Evolutionary conservation across 345 rosid genomes (phyloP), one percentile per base, ranked within the genome.

Genomic region (Lepidium didymum): DNA sequence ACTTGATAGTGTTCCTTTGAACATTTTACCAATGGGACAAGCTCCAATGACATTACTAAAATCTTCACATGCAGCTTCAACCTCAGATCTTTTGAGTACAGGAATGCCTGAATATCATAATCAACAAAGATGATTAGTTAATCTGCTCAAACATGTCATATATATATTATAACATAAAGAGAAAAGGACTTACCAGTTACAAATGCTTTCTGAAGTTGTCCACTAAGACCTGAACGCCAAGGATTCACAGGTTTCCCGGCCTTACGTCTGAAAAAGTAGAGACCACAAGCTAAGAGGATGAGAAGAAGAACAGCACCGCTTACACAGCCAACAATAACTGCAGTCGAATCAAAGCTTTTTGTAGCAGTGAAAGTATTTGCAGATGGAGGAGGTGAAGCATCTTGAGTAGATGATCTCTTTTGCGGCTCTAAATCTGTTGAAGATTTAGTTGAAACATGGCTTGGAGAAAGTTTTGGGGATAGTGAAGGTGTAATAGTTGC

Each of bases 151-250:
- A 29, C 33, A 29, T 29, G 33, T 29, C 33, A 29, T 6, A 29
- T 29, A 29, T 29, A 6, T 29, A 29, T 29, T 29, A 1, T 5
- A 29, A 29, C 15, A 69, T 25, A 3, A 19, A 4, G n/a, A 36
- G 68, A 60, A 63, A 52, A 27, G 56, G 67, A 56, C 21, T 63
- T 82, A 93, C 98, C 96, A 2, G 88, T 79, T 35, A 93, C 80
- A 67, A 93, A 91, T 56, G 87, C 97, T 76, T 85, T 87, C 68
- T 85, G 96, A 53, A 93, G 92, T 75, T 93, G 96, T 66, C 98
- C 98, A 2, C 96, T 93, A 69, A 93, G 79, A 59, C 97, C 96
- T n/a, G 98, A 84, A 56, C 85, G 85, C 97, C 96, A 93, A 36
- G 98, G 96, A 76, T 79, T 88, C 74, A 93, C 95, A 21, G 92